phyloP scores from a whole-genome alignment of 306 rosid species.

The Prunus davidiana region DNA sequence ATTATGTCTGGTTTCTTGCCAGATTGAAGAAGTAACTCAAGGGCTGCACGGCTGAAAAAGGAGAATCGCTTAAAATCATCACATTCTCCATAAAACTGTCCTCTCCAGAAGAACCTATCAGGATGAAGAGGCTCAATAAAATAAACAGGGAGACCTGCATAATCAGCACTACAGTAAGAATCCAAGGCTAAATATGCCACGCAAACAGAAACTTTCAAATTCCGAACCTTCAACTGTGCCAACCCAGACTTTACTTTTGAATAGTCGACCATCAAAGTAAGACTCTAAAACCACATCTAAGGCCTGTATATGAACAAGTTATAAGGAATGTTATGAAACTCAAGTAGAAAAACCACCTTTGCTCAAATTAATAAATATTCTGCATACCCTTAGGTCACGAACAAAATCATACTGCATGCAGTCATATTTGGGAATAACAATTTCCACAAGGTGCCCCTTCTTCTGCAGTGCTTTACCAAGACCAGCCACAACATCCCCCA shows the following conservation, averaged over 20 bases:
- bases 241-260: slow-evolving; percentile 88
- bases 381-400: slow-evolving; percentile 64
- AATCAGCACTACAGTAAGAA: slow-evolving; percentile 27
- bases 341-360: not conserved
- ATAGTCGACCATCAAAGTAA: slow-evolving; percentile 74
- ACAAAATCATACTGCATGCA: slow-evolving; percentile 68
- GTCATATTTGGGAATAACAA: slow-evolving; percentile 93
- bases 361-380: slow-evolving; percentile 11
- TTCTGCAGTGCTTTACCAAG: slow-evolving; percentile 87
- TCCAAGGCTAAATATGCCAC: slow-evolving; percentile 7
- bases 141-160: slow-evolving; percentile 94
- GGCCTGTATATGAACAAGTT: slow-evolving; percentile 46
- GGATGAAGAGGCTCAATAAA: slow-evolving; percentile 97
- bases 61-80: slow-evolving; percentile 95
- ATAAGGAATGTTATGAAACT: slow-evolving; percentile 18
- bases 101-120: slow-evolving; percentile 80
- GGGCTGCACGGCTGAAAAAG: slow-evolving; percentile 90
- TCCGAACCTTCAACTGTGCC: slow-evolving; percentile 81
- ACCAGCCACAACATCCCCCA: slow-evolving; percentile 92
- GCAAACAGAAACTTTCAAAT: slow-evolving; percentile 22
- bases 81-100: slow-evolving; percentile 71
- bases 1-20: slow-evolving; percentile 97
- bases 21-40: slow-evolving; percentile 85
- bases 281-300: slow-evolving; percentile 72
- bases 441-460: slow-evolving; percentile 93